Percentiles rank a stretch among this genome's conserved stretches.
phyloP scores from a whole-genome alignment of 176 grass and related monocot genomes.

The Aegilops tauschii region DNA sequence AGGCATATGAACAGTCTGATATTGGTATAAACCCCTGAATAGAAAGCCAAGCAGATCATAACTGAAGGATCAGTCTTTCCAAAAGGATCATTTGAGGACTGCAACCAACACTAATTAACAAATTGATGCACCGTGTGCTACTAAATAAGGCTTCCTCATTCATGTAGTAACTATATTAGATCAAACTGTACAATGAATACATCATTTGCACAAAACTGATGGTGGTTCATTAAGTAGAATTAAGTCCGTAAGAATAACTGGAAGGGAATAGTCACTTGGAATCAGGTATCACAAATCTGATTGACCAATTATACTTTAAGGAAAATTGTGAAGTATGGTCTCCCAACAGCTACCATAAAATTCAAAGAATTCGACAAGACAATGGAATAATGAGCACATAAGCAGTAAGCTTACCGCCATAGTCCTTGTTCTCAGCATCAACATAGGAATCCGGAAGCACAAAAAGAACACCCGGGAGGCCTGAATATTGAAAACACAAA shows the following conservation, averaged over 20 bases:
- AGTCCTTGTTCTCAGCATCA: constrained; percentile 95
- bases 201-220: not conserved
- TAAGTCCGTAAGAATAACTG: not conserved
- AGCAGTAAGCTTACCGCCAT: constrained; percentile 64
- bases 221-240: not conserved
- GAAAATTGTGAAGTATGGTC: not conserved
- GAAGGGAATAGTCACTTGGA: not conserved
- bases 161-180: not conserved
- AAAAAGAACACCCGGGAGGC: constrained; percentile 84
- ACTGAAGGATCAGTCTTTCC: not conserved
- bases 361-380: not conserved
- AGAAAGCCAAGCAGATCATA: not conserved
- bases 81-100: not conserved
- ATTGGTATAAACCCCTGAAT: not conserved
- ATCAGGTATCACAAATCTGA: not conserved
- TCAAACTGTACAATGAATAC: not conserved
- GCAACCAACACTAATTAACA: not conserved
- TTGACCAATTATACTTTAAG: not conserved
- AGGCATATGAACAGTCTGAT: not conserved
- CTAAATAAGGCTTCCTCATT: not conserved
- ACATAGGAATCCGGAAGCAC: constrained; percentile 99
- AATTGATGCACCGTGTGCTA: not conserved
- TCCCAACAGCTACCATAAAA: not conserved
- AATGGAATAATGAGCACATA: not conserved
- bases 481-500: constrained; percentile 41